Evolutionary conservation across 768 basidiomycete species (phyloP).

Genomic region (Megacollybia marginata): DNA sequence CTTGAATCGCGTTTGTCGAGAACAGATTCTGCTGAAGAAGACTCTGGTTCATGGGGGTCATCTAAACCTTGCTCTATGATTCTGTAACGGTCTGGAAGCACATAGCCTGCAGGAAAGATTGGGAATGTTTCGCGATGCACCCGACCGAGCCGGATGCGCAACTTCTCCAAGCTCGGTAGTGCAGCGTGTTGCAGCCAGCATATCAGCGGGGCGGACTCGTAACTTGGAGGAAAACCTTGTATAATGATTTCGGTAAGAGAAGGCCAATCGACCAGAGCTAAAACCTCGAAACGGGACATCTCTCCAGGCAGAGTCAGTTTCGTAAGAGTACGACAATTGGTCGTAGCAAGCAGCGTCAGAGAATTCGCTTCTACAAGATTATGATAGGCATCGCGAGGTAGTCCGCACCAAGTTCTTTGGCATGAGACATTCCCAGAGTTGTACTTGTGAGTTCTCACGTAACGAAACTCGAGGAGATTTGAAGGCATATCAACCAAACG

Average conservation of each 20-base stretch:
- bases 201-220: neutral
- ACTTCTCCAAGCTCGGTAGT: neutral
- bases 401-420: neutral
- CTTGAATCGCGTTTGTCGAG: too few relatives aligned
- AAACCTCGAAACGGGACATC: neutral
- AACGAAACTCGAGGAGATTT: neutral
- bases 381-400: neutral
- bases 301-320: neutral
- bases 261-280: neutral
- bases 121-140: neutral
- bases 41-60: too few relatives aligned
- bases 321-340: neutral
- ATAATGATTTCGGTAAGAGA: neutral
- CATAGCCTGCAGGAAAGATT: neutral
- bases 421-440: too few relatives aligned
- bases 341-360: neutral
- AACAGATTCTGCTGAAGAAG: too few relatives aligned
- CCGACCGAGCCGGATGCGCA: neutral
- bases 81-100: too few relatives aligned
- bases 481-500: neutral
- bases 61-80: too few relatives aligned
- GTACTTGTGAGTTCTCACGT: neutral
- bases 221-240: neutral
- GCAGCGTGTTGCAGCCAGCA: neutral
- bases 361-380: neutral